These are phyloP conservation scores for Sungouiozyma intestinalis DNA, from an alignment of 805 yeast genomes.

Conservation along the genomic window DNA sequence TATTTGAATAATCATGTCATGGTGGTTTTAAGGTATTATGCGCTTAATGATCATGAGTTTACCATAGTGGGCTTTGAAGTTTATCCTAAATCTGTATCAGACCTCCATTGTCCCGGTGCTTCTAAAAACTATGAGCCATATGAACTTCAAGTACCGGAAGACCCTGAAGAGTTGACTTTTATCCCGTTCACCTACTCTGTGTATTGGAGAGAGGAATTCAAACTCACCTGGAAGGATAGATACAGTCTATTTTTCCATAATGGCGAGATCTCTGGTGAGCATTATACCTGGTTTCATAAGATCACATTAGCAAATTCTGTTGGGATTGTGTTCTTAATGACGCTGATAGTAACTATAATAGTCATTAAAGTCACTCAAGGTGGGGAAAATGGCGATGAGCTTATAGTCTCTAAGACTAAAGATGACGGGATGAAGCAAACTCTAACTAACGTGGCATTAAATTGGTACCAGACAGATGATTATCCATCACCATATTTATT, in stretches of 20 bases:
- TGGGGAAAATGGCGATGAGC: slow-evolving; percentile 13
- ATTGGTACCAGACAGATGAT: slow-evolving; percentile 28
- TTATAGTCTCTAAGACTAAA: slow-evolving; percentile 11
- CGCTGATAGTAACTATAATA: slow-evolving; percentile 54
- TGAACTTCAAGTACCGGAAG: slow-evolving; percentile 37
- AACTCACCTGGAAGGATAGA: slow-evolving; percentile 53
- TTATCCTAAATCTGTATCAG: slow-evolving; percentile 68
- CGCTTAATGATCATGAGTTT: slow-evolving; percentile 34
- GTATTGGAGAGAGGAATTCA: slow-evolving; percentile 75
- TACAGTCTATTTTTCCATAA: slow-evolving; percentile 63
- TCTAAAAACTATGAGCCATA: slow-evolving; percentile 48
- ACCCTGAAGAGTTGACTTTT: slow-evolving; percentile 27
- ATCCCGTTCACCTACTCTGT: slow-evolving; percentile 80
- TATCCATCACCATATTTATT: slow-evolving; percentile 32
- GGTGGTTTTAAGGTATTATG: slow-evolving; percentile 67
- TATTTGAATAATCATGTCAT: slow-evolving; percentile 72
- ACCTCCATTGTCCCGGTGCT: slow-evolving; percentile 67
- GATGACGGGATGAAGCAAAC: slow-evolving; percentile 17
- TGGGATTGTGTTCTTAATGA: slow-evolving; percentile 49
- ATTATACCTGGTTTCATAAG: slow-evolving; percentile 58
- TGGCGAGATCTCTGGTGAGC: slow-evolving; percentile 31
- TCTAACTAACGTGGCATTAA: slow-evolving; percentile 39
- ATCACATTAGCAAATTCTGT: slow-evolving; percentile 62
- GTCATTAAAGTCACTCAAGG: slow-evolving; percentile 28
- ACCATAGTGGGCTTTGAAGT: slow-evolving; percentile 85